Percentiles rank a stretch among this genome's conserved stretches.
Evolutionary conservation across 176 grass and related monocot genomes (phyloP).

Genomic region (Puccinellia tenuiflora): DNA sequence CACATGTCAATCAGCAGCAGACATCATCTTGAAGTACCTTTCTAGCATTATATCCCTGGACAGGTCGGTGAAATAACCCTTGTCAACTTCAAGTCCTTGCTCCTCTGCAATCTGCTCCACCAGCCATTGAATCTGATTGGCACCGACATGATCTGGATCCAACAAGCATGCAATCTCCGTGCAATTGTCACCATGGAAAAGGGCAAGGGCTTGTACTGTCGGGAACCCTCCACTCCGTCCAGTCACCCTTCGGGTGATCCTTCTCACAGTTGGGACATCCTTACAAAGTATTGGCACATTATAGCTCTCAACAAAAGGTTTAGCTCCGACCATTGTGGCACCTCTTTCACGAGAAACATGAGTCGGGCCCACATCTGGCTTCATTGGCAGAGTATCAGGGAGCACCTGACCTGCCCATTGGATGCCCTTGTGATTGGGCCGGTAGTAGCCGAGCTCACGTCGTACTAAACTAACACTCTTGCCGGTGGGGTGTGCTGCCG

Average conservation of each 20-base stretch:
- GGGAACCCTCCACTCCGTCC: constrained; percentile 52
- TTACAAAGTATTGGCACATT: constrained; percentile 53
- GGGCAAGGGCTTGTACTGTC: constrained; percentile 56
- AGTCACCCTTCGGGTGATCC: constrained; percentile 46
- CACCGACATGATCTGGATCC: constrained; percentile 41
- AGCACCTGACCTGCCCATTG: constrained; percentile 54
- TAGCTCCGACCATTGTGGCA: constrained; percentile 40
- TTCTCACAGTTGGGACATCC: constrained; percentile 41
- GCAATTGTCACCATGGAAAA: constrained; percentile 45
- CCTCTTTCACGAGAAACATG: constrained; percentile 37
- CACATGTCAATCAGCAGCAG: constrained; percentile 14
- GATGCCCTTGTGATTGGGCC: constrained; percentile 35
- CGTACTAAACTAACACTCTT: constrained; percentile 37
- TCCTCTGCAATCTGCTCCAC: constrained; percentile 52
- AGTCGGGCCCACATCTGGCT: constrained; percentile 45
- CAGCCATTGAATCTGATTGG: constrained; percentile 47
- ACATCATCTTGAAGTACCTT: constrained; percentile 37
- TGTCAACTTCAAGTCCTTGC: constrained; percentile 57
- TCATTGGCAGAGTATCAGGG: constrained; percentile 39
- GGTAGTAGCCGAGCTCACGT: constrained; percentile 58
- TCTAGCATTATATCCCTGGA: constrained; percentile 56
- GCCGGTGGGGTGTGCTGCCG: constrained; percentile 41
- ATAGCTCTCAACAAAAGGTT: constrained; percentile 37
- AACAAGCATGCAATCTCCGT: constrained; percentile 70
- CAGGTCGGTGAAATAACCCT: constrained; percentile 75